Evolutionary conservation across 1,284 basidiomycete genomes (phyloP).

Genomic region (Leccinum ponderosum): DNA sequence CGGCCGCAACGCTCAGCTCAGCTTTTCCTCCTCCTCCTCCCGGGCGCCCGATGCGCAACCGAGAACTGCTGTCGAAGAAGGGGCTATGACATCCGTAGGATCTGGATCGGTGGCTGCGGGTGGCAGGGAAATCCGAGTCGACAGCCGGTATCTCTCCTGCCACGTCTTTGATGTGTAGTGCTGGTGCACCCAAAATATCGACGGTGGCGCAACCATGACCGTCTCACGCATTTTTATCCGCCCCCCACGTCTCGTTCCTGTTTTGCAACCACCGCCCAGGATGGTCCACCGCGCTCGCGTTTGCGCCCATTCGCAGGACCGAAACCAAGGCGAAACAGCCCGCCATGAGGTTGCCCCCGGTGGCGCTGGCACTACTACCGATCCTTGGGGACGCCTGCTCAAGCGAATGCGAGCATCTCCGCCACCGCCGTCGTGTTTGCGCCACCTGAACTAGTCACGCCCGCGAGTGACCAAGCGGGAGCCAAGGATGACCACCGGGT

Average conservation of each 20-base stretch:
- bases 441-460: conserved; percentile 55
- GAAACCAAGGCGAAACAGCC: conserved; percentile 54
- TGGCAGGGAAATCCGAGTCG: conserved; percentile 47
- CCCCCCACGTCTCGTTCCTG: background rate
- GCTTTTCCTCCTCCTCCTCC: background rate
- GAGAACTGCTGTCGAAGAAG: conserved; percentile 22
- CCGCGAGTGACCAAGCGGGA: conserved; percentile 31
- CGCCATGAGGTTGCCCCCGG: conserved; percentile 55
- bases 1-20: too few species aligned
- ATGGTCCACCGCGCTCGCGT: conserved; percentile 86
- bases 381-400: conserved; percentile 13
- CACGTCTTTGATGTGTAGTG: conserved; percentile 31
- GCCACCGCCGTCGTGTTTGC: conserved; percentile 74
- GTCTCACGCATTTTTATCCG: conserved; percentile 21
- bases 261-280: conserved; percentile 40
- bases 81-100: conserved; percentile 22
- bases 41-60: conserved; percentile 8
- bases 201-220: conserved; percentile 37
- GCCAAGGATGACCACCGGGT: conserved; percentile 24
- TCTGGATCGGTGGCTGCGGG: conserved; percentile 36
- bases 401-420: conserved; percentile 43
- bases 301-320: conserved; percentile 71
- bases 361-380: conserved; percentile 40
- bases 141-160: conserved; percentile 74
- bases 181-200: conserved; percentile 34